Base-by-base conservation (phyloP, 768 basidiomycete species). In the Coprinopsis cinerea region DNA sequence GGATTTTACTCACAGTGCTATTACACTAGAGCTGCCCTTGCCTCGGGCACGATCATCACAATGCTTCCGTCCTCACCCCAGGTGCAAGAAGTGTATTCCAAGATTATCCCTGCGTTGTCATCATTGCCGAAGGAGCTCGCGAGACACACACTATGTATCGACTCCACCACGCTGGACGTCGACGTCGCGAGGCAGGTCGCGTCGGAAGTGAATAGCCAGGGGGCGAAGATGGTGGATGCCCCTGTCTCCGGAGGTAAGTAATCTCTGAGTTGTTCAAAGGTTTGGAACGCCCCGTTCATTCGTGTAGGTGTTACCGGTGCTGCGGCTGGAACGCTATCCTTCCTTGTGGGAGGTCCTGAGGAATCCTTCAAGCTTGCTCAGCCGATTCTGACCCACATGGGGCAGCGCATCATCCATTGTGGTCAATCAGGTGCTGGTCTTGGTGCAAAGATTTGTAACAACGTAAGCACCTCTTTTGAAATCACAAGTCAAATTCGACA, bases 51-150 rank as follows among this genome's bases (percentile, higher is more conserved):
- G 7, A 74, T 96, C 40, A 64, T 97, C 45, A 94, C 92, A 4
- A 93, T 95, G 91, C 74, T 97, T 1, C 93, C 93, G 0, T 93
- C 92, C 0, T 89, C 91, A 5, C 88, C 91, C 0, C 87, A 97
- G 56, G 92, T 96, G 35, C 72, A 79, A 45, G 67, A 73, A 44
- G 92, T 93, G 9, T 95, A 93, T 63, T 65, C 66, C 41, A 67
- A 69, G 0, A 79, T 94, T 46, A 68, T 90, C 49, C 75, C 85
- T 3, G 75, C 80, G 0, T 68, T 95, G 42, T 69, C 67, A 45
- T 69, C 65, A 15, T 59, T 92, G 32, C 69, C 74, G 13, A 48
- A 65, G 25, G 62, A 67, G 24, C 55, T 59, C 20, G 64, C 66
- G 30, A 56, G 57, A 48, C 56, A 63, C 10, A 85, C 87, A 0